Percentiles rank a stretch among this genome's conserved stretches.
These are phyloP conservation scores for Pogostemon cablin DNA, from an alignment of 257 asterid species.

Conservation along the genomic window DNA sequence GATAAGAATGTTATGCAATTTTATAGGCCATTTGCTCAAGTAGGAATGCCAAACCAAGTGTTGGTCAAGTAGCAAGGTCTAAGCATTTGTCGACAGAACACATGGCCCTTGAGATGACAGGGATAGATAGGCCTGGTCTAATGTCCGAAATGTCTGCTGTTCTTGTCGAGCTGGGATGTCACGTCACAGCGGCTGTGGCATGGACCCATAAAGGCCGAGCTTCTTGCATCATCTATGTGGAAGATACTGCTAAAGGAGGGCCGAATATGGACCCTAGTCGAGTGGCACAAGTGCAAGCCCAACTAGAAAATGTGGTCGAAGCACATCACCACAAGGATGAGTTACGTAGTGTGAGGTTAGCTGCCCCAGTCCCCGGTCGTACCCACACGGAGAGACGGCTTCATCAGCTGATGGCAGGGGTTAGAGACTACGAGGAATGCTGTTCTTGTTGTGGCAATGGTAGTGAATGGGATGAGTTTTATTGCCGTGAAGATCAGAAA, in stretches of 20 bases:
- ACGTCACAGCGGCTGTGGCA: constrained; percentile 67
- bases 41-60: constrained; percentile 39
- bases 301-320: constrained; percentile 69
- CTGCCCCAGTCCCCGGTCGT: constrained; percentile 47
- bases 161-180: constrained; percentile 80
- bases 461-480: constrained; percentile 43
- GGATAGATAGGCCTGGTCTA: constrained; percentile 75
- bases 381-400: constrained; percentile 95
- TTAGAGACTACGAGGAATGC: constrained; percentile 67
- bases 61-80: constrained; percentile 35
- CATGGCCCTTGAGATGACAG: constrained; percentile 83
- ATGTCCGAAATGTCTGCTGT: constrained; percentile 88
- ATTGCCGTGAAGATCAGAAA: constrained; percentile 34
- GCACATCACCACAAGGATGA: constrained; percentile 74
- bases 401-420: constrained; percentile 88
- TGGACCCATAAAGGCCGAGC: constrained; percentile 86
- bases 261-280: constrained; percentile 49
- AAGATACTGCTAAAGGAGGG: constrained; percentile 48
- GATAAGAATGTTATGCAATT: not conserved
- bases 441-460: constrained; percentile 53
- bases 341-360: constrained; percentile 58
- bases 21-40: constrained; percentile 62
- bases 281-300: constrained; percentile 70
- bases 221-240: constrained; percentile 69
- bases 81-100: constrained; percentile 46